A percentile compares a stretch with the other conserved stretches of the same genome.
phyloP scores from a whole-genome alignment of 495 filamentous ascomycete species.

The Penicillium atrosanguineum region DNA sequence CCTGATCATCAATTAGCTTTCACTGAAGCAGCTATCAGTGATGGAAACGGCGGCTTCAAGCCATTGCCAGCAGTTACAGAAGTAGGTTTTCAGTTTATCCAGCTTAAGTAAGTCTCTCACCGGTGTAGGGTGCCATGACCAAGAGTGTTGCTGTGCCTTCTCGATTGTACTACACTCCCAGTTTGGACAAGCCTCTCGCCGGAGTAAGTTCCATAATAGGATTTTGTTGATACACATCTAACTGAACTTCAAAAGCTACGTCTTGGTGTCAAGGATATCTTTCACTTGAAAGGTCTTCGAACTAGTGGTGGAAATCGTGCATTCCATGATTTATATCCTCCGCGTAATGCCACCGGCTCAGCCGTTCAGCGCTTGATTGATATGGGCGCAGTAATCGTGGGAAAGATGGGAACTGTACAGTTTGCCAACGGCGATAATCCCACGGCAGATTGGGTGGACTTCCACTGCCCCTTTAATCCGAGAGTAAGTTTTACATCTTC shows the following conservation, averaged over 20 bases:
- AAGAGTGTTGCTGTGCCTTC: conserved; percentile 42
- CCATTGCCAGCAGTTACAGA: conserved; percentile 35
- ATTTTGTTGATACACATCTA: too few relatives aligned
- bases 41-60: conserved; percentile 35
- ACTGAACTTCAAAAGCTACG: too few relatives aligned
- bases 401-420: conserved; percentile 48
- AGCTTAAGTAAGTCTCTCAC: not conserved
- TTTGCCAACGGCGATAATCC: conserved; percentile 41
- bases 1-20: conserved; percentile 41
- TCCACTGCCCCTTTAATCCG: conserved; percentile 43
- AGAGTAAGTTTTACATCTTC: conserved; percentile 10
- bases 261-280: too few relatives aligned
- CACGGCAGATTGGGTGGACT: conserved; percentile 42
- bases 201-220: too few relatives aligned
- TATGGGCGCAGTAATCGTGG: conserved; percentile 46
- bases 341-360: conserved; percentile 24
- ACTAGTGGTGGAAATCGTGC: too few relatives aligned
- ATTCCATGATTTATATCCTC: not conserved
- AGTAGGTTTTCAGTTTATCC: conserved; percentile 3
- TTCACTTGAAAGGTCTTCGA: too few relatives aligned
- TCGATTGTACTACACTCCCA: conserved; percentile 28
- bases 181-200: too few relatives aligned
- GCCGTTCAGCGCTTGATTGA: conserved; percentile 39
- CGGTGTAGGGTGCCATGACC: conserved; percentile 14
- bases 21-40: conserved; percentile 30